A percentile compares a stretch with the other conserved stretches of the same genome.
Conservation (phyloP, 2,329 filamentous ascomycete genomes). For the Verticillium dahliae region DNA sequence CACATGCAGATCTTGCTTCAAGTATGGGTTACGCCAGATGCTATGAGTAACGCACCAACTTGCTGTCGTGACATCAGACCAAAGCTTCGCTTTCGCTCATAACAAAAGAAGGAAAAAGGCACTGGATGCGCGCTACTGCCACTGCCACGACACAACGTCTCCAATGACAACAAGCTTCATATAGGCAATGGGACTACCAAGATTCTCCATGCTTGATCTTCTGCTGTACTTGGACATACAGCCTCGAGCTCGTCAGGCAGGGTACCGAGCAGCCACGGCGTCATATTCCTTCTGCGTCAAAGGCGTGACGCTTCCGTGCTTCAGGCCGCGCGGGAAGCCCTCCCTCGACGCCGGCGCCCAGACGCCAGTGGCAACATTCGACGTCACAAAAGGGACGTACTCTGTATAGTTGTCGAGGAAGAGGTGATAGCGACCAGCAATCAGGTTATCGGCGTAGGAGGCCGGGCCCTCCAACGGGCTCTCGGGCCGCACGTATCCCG, state of each 20-base stretch:
- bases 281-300: conserved; percentile 33
- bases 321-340: conserved; percentile 34
- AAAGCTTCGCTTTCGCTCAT: background rate
- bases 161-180: background rate
- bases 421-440: conserved; percentile 27
- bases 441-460: conserved; percentile 28
- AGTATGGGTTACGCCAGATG: background rate
- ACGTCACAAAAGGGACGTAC: conserved; percentile 37
- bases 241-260: background rate
- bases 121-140: background rate
- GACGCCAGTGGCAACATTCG: conserved; percentile 25
- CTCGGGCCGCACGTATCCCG: conserved; percentile 23
- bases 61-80: background rate
- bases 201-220: background rate
- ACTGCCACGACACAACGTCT: background rate
- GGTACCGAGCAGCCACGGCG: conserved; percentile 12
- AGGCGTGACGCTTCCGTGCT: conserved; percentile 40
- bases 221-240: background rate
- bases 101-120: too few species aligned
- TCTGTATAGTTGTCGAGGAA: conserved; percentile 36
- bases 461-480: conserved; percentile 28
- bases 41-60: background rate
- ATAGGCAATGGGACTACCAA: background rate
- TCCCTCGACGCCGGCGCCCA: conserved; percentile 29
- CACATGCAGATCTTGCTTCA: background rate